Evolutionary conservation across 83 land plant genomes (phyloP).

Genomic region (Picea mariana): DNA sequence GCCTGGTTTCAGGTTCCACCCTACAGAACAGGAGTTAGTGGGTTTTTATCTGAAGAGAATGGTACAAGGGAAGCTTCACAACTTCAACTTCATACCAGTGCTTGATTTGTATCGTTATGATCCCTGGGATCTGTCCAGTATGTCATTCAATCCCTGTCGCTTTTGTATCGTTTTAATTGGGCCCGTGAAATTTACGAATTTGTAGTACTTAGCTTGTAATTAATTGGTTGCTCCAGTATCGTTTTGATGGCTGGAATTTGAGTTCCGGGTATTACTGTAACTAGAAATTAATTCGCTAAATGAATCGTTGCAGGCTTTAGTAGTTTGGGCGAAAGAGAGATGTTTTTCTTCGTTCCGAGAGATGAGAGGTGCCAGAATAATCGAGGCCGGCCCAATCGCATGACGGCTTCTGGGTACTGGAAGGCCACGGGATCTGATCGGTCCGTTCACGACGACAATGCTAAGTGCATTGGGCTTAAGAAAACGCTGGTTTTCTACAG

Average conservation of each 20-base stretch:
- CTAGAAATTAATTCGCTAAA: not conserved
- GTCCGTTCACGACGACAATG: slow-evolving; percentile 24
- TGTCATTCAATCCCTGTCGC: not conserved
- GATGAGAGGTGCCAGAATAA: slow-evolving; percentile 38
- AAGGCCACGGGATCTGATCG: slow-evolving; percentile 69
- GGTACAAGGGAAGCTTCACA: slow-evolving; percentile 52
- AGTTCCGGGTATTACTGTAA: not conserved
- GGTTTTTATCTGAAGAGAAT: slow-evolving; percentile 71
- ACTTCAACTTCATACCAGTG: slow-evolving; percentile 61
- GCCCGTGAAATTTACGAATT: too few species aligned
- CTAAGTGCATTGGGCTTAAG: slow-evolving; percentile 43
- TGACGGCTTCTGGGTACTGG: slow-evolving; percentile 59
- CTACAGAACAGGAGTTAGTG: slow-evolving; percentile 78
- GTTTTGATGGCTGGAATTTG: not conserved
- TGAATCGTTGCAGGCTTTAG: not conserved
- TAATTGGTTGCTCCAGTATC: too few species aligned
- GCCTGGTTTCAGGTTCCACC: slow-evolving; percentile 70
- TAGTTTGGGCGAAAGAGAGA: slow-evolving; percentile 27
- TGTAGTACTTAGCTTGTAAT: too few species aligned
- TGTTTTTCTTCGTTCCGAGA: slow-evolving; percentile 54
- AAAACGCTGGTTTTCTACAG: slow-evolving; percentile 63
- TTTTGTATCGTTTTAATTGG: too few species aligned
- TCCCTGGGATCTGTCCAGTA: slow-evolving; percentile 87
- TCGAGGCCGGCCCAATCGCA: slow-evolving; percentile 35
- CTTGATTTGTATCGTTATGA: slow-evolving; percentile 76